Base-by-base conservation (phyloP, 108 stramenopile species). In the Fistulifera pelliculosa region DNA sequence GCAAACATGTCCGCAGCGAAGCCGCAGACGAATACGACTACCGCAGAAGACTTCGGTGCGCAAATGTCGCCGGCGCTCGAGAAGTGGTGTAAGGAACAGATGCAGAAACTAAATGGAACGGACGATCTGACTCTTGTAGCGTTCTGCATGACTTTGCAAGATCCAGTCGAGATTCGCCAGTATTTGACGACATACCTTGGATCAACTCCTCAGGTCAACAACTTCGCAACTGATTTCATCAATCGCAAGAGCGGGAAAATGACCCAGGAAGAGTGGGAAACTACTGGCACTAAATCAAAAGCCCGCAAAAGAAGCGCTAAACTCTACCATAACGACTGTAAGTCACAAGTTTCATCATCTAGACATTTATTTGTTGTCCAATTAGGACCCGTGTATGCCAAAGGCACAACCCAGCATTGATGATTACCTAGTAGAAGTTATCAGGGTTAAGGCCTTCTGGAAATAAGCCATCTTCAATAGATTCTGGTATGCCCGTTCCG, bases 121-220 rank as follows among this genome's bases (percentile, higher is more conserved):
- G 90, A 97, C 54, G 95, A 96, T 65, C 65, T 97, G 27, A 95
- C 96, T 21, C 75, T 97, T 27, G 73, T 94, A n/a, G 71, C 82
- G 15, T 97, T 95, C 61, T 94, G 93, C 79, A 94, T 93, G 90
- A 94, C 94, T 27, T 67, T 95, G 41, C 75, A 77, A 35, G 93
- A 95, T 56, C 71, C 85, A 17, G 66, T 60, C 47, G 96, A 97
- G 58, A 95, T 97, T 50, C 77, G 91, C 47, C 89, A 94, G 57
- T 94, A 94, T 66, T 74, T 97, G n/a, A 75, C 85, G 27, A 83
- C 88, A 10, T 97, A 97, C 65, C 80, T 97, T 7, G 96, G 96
- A 11, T 79, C 79, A 15, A 81, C 91, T 35, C 69, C 91, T 14
- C 86, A 93, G 77, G 96, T 96, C 25, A 93, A 87, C 28, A 77